Percentiles rank a stretch among this genome's conserved stretches.
Evolutionary conservation across 2,329 filamentous ascomycete species (phyloP).

Genomic region (Blumeria hordei): DNA sequence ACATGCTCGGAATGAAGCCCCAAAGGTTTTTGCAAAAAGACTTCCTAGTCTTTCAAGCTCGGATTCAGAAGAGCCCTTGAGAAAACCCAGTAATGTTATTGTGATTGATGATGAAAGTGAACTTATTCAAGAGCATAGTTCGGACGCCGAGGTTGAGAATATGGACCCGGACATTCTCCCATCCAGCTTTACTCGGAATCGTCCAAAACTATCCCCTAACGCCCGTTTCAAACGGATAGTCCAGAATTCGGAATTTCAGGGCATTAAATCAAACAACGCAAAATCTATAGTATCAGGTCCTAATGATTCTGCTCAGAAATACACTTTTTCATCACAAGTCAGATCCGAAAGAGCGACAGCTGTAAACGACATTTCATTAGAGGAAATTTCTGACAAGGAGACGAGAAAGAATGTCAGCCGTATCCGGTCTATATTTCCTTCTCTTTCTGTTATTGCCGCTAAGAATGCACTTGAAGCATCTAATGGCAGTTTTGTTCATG

Average conservation of each 20-base stretch:
- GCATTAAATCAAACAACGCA: background rate
- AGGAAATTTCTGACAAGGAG: constrained; percentile 25
- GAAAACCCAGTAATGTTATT: constrained; percentile 20
- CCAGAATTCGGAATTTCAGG: constrained; percentile 8
- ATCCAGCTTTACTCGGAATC: constrained; percentile 25
- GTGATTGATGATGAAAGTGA: constrained; percentile 29
- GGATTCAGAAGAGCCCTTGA: constrained; percentile 16
- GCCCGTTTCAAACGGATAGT: constrained; percentile 17
- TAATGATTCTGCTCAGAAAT: background rate
- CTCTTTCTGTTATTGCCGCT: constrained; percentile 21
- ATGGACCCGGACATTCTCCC: constrained; percentile 33
- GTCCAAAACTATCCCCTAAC: constrained; percentile 16
- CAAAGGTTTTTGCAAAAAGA: constrained; percentile 48
- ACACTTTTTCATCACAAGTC: constrained; percentile 9
- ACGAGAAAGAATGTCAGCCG: constrained; percentile 25
- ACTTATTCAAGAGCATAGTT: constrained; percentile 35
- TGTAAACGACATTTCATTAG: constrained; percentile 20
- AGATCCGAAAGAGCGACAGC: constrained; percentile 22
- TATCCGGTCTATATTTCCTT: constrained; percentile 24
- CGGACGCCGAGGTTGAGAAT: constrained; percentile 30
- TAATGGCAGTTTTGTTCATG: constrained; percentile 28
- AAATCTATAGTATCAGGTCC: background rate
- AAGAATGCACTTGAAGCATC: constrained; percentile 24
- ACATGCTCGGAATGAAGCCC: constrained; percentile 42
- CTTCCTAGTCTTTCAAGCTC: constrained; percentile 20